phyloP scores from a whole-genome alignment of 495 filamentous ascomycete genomes.

The Margaritispora aquatica region DNA sequence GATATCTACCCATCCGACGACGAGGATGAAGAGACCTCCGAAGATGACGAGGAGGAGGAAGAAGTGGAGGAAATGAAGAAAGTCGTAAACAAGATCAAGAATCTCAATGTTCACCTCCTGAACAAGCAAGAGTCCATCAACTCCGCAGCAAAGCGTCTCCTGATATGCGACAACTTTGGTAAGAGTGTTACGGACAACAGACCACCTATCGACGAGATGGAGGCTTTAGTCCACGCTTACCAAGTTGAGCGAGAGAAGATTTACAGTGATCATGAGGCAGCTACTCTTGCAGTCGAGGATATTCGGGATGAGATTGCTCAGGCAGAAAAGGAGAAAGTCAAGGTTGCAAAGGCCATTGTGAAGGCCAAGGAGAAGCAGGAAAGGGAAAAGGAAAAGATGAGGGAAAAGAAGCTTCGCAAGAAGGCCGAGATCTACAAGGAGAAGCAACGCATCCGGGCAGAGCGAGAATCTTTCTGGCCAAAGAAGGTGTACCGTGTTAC shows the following conservation, averaged over 20 bases:
- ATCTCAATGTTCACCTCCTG: constrained; percentile 23
- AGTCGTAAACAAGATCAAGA: constrained; percentile 18
- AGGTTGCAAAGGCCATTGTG: constrained; percentile 21
- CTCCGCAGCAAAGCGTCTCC: constrained; percentile 31
- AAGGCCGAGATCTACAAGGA: constrained; percentile 39
- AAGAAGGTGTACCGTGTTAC: constrained; percentile 49
- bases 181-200: constrained; percentile 29
- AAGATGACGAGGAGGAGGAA: constrained; percentile 26
- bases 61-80: constrained; percentile 22
- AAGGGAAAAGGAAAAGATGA: constrained; percentile 32
- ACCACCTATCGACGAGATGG: constrained; percentile 26
- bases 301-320: constrained; percentile 33
- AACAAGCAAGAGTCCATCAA: constrained; percentile 32
- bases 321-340: constrained; percentile 26
- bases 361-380: constrained; percentile 35
- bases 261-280: constrained; percentile 33
- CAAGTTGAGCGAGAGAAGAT: constrained; percentile 40
- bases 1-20: constrained; percentile 48
- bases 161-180: constrained; percentile 39
- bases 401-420: constrained; percentile 33
- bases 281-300: constrained; percentile 26
- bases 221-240: constrained; percentile 35
- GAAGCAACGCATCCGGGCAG: constrained; percentile 42
- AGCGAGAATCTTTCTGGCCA: constrained; percentile 52
- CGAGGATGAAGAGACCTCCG: constrained; percentile 31